Evolutionary conservation across 2,329 filamentous ascomycete species (phyloP), one percentile per base, ranked within the genome.

Genomic region (Aspergillus fijiensis): DNA sequence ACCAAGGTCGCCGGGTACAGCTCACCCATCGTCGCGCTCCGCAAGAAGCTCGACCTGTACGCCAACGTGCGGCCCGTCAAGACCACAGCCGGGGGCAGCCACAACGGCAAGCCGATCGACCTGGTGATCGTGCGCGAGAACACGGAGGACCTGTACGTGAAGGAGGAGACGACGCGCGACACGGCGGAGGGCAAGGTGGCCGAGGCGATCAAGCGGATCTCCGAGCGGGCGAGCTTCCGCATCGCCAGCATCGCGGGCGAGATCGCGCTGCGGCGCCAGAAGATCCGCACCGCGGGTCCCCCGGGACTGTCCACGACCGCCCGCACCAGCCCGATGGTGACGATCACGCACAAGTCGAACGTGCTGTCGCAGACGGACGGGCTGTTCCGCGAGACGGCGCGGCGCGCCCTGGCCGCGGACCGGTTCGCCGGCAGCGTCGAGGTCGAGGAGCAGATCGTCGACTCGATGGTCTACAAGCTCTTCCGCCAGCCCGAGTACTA

Each of bases 381-480:
- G 33, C 86, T 99, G 51, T 99, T 99, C 87, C 89, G 95, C 68
- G 83, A 89, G 68, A 90, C 90, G 4, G 87, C 91, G 16, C 88
- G 90, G 67, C 82, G 83, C 31, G 91, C 91, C 4, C 87, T 98
- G 9, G 83, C 87, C 29, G 82, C 83, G 55, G 68, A 84, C 12
- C 83, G 81, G 66, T 97, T 91, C 81, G 77, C 27, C 27, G 79
- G 62, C 78, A 77, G 54, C 27, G 81, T 96, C 57, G 79, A 80
- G 48, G 83, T 97, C 57, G 95, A 98, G 79, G 95, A 98, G 84
- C 95, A 99, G 82, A 99, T 99, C 69, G 94, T 99, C 64, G 95
- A 99, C 80, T 94, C 89, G 63, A 99, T 99, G 95, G 92, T 98
- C 60, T 98, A 98, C 87, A 98, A 98, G 84, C 89, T 99, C 59